Conservation (phyloP, 208 protist species). For the Leishmania amazonensis region DNA sequence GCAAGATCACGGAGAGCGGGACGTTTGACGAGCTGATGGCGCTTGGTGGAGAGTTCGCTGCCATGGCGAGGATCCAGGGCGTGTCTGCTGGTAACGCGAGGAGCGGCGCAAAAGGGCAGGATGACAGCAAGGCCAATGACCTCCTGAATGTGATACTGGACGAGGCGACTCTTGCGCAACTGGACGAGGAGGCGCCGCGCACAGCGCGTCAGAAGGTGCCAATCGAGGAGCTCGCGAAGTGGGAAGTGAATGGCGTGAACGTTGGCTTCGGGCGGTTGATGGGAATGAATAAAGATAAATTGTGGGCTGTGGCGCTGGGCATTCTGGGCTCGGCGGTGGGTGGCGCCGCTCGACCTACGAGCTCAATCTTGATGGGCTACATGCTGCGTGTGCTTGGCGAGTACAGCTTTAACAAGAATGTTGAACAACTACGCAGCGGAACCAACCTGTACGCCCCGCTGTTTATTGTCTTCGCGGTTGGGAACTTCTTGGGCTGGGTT, state of each 20-base stretch:
- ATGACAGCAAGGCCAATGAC: background rate
- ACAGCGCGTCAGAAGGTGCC: conserved; percentile 66
- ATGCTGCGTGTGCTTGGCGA: conserved; percentile 43
- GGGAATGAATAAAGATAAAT: conserved; percentile 38
- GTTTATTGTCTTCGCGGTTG: conserved; percentile 50
- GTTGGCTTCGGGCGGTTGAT: conserved; percentile 50
- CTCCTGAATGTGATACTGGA: conserved; percentile 41
- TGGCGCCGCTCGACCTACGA: conserved; percentile 38
- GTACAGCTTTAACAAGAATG: conserved; percentile 38
- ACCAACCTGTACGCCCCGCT: conserved; percentile 53
- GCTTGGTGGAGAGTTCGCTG: conserved; percentile 54
- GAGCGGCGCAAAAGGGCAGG: conserved; percentile 6
- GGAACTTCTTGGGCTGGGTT: conserved; percentile 41
- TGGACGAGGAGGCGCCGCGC: conserved; percentile 50
- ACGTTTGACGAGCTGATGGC: conserved; percentile 65
- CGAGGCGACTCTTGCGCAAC: conserved; percentile 41
- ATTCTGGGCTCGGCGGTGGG: conserved; percentile 55
- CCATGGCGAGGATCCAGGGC: conserved; percentile 72
- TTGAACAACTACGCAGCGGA: conserved; percentile 28
- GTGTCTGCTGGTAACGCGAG: background rate
- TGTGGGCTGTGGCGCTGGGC: conserved; percentile 44
- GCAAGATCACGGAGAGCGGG: conserved; percentile 56
- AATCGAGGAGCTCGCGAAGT: conserved; percentile 54
- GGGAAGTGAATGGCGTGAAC: conserved; percentile 52
- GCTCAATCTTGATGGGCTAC: conserved; percentile 53